Percentiles rank a stretch among this genome's conserved stretches.
phyloP scores from a whole-genome alignment of 2,329 filamentous ascomycete species.

The Graphilbum fragrans region DNA sequence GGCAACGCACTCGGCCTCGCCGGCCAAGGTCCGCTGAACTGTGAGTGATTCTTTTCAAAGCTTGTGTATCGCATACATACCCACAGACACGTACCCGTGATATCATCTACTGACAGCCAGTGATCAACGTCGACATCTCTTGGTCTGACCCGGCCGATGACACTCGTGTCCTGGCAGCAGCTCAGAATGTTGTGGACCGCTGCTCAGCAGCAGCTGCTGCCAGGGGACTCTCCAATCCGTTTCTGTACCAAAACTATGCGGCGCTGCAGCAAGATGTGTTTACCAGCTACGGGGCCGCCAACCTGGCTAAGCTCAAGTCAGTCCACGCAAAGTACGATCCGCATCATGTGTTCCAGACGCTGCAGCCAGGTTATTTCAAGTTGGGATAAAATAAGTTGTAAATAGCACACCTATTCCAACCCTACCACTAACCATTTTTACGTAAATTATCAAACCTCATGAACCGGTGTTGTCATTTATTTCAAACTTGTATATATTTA shows the following conservation, averaged over 20 bases:
- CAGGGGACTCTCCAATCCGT: conserved; percentile 17
- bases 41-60: not conserved
- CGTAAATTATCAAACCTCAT: too few relatives aligned
- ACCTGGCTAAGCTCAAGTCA: conserved; percentile 17
- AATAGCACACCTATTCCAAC: too few relatives aligned
- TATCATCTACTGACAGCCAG: not conserved
- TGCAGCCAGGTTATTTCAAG: conserved; percentile 18
- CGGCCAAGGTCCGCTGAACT: conserved; percentile 1
- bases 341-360: conserved; percentile 19
- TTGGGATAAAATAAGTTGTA: not conserved
- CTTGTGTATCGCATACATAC: not conserved
- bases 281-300: conserved; percentile 24
- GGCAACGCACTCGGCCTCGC: conserved; percentile 28
- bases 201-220: conserved; percentile 16
- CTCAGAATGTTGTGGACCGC: conserved; percentile 11
- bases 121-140: conserved; percentile 10
- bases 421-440: too few relatives aligned
- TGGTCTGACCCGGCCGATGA: conserved; percentile 19
- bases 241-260: conserved; percentile 32
- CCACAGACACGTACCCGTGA: too few relatives aligned
- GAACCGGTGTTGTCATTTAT: too few relatives aligned
- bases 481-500: too few relatives aligned
- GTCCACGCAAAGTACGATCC: conserved; percentile 22
- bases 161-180: conserved; percentile 13
- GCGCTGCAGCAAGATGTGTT: conserved; percentile 24